phyloP scores from a whole-genome alignment of 73 alveolate species.

The Effrenium voratum region DNA sequence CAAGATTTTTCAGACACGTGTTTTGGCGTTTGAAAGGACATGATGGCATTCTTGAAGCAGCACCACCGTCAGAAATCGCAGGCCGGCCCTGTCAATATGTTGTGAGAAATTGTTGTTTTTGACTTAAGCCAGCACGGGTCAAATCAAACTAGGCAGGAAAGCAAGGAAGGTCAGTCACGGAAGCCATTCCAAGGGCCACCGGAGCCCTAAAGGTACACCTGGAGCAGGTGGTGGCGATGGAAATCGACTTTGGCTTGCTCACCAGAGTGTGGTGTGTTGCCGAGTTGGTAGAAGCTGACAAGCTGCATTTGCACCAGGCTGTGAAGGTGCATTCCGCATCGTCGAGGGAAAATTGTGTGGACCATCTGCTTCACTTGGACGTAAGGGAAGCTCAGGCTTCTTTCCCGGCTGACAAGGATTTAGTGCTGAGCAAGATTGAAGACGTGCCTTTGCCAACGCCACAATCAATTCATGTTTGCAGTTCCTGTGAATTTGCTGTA shows the following conservation, averaged over 20 bases:
- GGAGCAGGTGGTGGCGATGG: constrained; percentile 55
- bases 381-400: constrained; percentile 46
- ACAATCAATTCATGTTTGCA: too few species aligned
- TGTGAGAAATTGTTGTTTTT: too few species aligned
- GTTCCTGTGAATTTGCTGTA: too few species aligned
- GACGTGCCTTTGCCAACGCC: too few species aligned
- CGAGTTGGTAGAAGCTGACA: constrained; percentile 56
- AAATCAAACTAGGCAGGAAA: too few species aligned
- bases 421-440: too few species aligned
- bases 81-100: too few species aligned
- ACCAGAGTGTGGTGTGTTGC: constrained; percentile 73
- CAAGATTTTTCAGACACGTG: too few species aligned
- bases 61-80: too few species aligned
- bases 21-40: too few species aligned
- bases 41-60: constrained; percentile 55
- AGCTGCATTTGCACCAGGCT: constrained; percentile 15
- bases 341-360: background rate
- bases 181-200: background rate
- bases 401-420: constrained; percentile 77
- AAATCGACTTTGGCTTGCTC: background rate
- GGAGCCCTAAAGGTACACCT: background rate
- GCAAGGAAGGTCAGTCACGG: too few species aligned
- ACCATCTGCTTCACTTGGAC: background rate
- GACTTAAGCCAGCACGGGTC: too few species aligned
- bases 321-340: constrained; percentile 33